Conservation (phyloP, 2,329 filamentous ascomycete species). For the Cladophialophora exuberans region DNA sequence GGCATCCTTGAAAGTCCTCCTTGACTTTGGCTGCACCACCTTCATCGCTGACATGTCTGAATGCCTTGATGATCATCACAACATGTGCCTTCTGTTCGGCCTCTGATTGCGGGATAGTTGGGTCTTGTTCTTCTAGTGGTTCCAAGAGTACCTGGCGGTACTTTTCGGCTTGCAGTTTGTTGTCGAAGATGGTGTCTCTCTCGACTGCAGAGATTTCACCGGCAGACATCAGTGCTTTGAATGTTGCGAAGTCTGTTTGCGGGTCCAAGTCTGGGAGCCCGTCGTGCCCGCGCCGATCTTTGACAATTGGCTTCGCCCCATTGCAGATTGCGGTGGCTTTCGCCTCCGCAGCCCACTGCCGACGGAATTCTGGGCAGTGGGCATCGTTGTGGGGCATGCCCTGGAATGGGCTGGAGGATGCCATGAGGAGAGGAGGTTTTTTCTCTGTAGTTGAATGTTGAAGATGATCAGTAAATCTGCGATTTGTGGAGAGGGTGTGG, state of each 20-base stretch:
- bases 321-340: background rate
- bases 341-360: background rate
- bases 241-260: conserved; percentile 10
- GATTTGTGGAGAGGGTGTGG: too few relatives aligned
- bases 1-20: conserved; percentile 36
- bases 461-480: conserved; percentile 19
- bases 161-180: conserved; percentile 13
- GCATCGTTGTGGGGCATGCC: conserved; percentile 4
- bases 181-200: conserved; percentile 13
- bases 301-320: background rate
- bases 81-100: conserved; percentile 36
- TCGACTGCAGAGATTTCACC: background rate
- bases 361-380: conserved; percentile 7
- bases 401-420: background rate
- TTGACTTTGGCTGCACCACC: conserved; percentile 40
- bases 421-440: background rate
- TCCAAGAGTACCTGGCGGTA: conserved; percentile 22
- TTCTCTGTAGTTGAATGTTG: background rate
- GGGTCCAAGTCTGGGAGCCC: too few relatives aligned
- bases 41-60: conserved; percentile 37
- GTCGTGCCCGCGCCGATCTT: conserved; percentile 1
- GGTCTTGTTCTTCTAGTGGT: conserved; percentile 28
- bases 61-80: conserved; percentile 38
- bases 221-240: conserved; percentile 6
- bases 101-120: conserved; percentile 35